Percentiles rank a stretch among this genome's conserved stretches.
Conservation (phyloP, 2,329 filamentous ascomycete species). For the Chalaropsis ovoidea region DNA sequence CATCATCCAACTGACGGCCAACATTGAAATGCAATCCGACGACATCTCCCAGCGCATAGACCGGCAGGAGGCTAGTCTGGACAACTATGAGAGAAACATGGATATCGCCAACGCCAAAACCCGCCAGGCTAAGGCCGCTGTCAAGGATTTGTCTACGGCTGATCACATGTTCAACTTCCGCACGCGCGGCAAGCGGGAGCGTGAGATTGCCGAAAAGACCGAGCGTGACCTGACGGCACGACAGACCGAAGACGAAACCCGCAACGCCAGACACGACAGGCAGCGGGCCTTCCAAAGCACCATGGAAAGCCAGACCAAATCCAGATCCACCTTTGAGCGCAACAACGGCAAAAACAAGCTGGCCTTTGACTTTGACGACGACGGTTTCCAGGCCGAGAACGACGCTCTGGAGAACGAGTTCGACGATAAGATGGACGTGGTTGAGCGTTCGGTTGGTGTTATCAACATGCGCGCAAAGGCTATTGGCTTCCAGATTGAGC, state of each 20-base stretch:
- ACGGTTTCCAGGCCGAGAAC: constrained; percentile 42
- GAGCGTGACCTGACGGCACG: constrained; percentile 37
- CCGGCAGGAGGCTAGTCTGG: constrained; percentile 65
- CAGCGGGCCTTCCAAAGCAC: constrained; percentile 30
- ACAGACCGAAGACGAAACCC: constrained; percentile 21
- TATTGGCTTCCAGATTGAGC: constrained; percentile 63
- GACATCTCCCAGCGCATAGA: constrained; percentile 62
- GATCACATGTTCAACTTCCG: constrained; percentile 73
- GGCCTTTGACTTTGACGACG: constrained; percentile 66
- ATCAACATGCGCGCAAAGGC: constrained; percentile 68
- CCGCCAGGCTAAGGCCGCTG: constrained; percentile 65
- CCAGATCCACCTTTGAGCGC: constrained; percentile 18
- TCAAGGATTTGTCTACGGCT: constrained; percentile 70
- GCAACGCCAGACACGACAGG: constrained; percentile 28
- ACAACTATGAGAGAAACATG: constrained; percentile 74
- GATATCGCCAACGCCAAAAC: constrained; percentile 70
- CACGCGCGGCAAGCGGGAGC: constrained; percentile 52
- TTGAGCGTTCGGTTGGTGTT: constrained; percentile 58
- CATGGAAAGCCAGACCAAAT: constrained; percentile 18
- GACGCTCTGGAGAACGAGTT: constrained; percentile 44
- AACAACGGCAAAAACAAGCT: constrained; percentile 44
- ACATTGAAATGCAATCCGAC: constrained; percentile 60
- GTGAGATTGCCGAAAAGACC: constrained; percentile 59
- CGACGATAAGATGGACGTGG: constrained; percentile 51
- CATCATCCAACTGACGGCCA: constrained; percentile 55